Evolutionary conservation across 1,139 yeast genomes (phyloP).

Genomic region (Hansenula sp.): DNA sequence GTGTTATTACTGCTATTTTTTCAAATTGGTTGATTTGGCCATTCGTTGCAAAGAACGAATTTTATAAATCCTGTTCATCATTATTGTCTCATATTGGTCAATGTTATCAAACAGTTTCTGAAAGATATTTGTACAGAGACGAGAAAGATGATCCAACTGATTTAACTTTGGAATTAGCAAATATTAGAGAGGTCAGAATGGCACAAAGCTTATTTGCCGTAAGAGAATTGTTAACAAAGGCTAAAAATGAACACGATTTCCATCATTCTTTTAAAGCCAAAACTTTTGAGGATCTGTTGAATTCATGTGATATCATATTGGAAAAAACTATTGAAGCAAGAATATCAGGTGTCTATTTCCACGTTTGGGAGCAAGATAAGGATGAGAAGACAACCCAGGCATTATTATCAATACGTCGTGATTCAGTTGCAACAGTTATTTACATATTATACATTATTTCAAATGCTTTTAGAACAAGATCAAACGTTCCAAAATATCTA

Average conservation of each 20-base stretch:
- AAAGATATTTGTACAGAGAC: conserved; percentile 43
- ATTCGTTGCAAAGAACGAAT: conserved; percentile 39
- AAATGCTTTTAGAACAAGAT: conserved; percentile 35
- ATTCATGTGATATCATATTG: conserved; percentile 34
- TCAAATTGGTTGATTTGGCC: conserved; percentile 47
- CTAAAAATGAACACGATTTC: conserved; percentile 34
- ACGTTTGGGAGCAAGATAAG: conserved; percentile 38
- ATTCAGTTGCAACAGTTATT: conserved; percentile 41
- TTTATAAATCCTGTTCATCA: conserved; percentile 34
- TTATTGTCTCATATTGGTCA: conserved; percentile 38
- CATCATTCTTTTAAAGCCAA: conserved; percentile 25
- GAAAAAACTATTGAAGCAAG: conserved; percentile 44
- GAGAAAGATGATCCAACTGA: conserved; percentile 41
- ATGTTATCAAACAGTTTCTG: conserved; percentile 43
- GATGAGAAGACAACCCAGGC: conserved; percentile 32
- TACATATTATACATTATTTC: conserved; percentile 37
- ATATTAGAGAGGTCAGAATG: conserved; percentile 43
- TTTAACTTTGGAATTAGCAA: conserved; percentile 36
- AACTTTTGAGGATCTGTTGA: conserved; percentile 28
- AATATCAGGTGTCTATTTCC: conserved; percentile 41
- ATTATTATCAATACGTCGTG: conserved; percentile 39
- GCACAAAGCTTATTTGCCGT: conserved; percentile 38
- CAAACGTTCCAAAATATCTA: conserved; percentile 35
- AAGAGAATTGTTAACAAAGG: conserved; percentile 31
- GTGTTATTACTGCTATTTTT: conserved; percentile 32